These are phyloP conservation scores for Nemophila menziesii DNA, from an alignment of 257 asterid genomes.

Conservation along the genomic window DNA sequence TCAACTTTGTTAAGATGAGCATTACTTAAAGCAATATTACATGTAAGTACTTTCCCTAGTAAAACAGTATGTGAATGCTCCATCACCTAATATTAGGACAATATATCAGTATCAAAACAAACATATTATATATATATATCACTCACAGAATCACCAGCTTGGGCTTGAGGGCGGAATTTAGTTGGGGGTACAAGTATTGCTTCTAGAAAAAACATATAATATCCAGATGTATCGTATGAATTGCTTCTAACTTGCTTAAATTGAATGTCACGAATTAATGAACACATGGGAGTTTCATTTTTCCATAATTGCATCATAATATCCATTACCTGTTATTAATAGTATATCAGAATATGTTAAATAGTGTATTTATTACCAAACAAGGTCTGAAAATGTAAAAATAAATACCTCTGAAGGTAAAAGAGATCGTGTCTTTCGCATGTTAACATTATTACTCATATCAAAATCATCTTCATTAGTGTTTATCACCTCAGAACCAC, in stretches of 20 bases:
- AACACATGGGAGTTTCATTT: conserved; percentile 66
- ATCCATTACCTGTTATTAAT: conserved; percentile 61
- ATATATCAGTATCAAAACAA: not conserved
- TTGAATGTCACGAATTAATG: conserved; percentile 66
- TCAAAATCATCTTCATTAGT: conserved; percentile 36
- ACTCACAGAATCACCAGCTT: conserved; percentile 84
- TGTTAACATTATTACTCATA: conserved; percentile 20
- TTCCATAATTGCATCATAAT: conserved; percentile 67
- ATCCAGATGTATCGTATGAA: conserved; percentile 28
- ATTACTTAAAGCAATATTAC: conserved; percentile 65
- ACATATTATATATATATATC: not conserved
- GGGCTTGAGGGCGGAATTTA: conserved; percentile 84
- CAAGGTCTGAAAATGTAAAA: conserved; percentile 2
- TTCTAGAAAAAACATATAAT: conserved; percentile 69
- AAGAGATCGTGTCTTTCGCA: conserved; percentile 43
- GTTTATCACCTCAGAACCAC: conserved; percentile 54
- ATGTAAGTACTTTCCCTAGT: conserved; percentile 68
- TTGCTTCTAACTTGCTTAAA: conserved; percentile 20
- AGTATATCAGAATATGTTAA: too few species aligned
- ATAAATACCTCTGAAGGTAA: conserved; percentile 71
- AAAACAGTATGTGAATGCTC: conserved; percentile 82
- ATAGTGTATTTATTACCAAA: conserved; percentile 2
- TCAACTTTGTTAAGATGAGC: conserved; percentile 46
- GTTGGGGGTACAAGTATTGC: conserved; percentile 69
- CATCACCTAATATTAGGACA: conserved; percentile 49